These are phyloP conservation scores for Candida freyschussii DNA, from an alignment of 1,139 yeast genomes.

Conservation along the genomic window DNA sequence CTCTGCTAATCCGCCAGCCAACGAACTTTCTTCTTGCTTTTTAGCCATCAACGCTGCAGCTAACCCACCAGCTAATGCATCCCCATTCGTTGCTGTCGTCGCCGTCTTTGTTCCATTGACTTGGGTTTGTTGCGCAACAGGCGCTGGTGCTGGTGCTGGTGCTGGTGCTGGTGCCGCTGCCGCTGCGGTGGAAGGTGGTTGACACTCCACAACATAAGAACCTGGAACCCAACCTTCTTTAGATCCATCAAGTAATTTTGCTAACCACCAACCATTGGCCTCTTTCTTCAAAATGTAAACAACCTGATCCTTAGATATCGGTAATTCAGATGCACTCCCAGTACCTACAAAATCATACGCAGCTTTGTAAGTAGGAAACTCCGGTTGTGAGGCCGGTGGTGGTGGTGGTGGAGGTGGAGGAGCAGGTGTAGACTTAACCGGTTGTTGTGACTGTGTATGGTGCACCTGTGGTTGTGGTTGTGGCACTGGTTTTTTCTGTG, in stretches of 20 bases:
- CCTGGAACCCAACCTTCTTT: conserved; percentile 98
- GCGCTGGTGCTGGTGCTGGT: conserved; percentile 11
- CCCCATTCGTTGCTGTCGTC: conserved; percentile 22
- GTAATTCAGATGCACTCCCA: conserved; percentile 75
- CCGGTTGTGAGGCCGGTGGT: conserved; percentile 52
- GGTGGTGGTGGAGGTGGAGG: conserved; percentile 71
- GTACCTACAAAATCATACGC: conserved; percentile 87
- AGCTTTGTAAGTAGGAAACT: conserved; percentile 77
- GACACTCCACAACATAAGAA: conserved; percentile 72
- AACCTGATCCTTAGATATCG: conserved; percentile 69
- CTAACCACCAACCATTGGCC: conserved; percentile 91
- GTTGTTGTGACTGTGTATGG: conserved; percentile 10
- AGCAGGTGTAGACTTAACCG: conserved; percentile 18
- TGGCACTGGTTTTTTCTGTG: conserved; percentile 29
- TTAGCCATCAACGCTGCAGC: conserved; percentile 73
- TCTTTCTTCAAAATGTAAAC: conserved; percentile 66
- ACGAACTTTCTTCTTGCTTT: conserved; percentile 50
- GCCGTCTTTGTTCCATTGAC: conserved; percentile 34
- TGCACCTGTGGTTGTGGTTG: conserved; percentile 19
- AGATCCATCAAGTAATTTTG: conserved; percentile 66
- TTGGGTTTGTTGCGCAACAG: conserved; percentile 4
- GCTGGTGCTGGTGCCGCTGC: conserved; percentile 9
- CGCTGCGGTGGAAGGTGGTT: conserved; percentile 33
- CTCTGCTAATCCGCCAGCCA: conserved; percentile 86
- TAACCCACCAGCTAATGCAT: conserved; percentile 52